Evolutionary conservation across 148 eudicot species (phyloP).

Genomic region (Rhododendron mucronatum): DNA sequence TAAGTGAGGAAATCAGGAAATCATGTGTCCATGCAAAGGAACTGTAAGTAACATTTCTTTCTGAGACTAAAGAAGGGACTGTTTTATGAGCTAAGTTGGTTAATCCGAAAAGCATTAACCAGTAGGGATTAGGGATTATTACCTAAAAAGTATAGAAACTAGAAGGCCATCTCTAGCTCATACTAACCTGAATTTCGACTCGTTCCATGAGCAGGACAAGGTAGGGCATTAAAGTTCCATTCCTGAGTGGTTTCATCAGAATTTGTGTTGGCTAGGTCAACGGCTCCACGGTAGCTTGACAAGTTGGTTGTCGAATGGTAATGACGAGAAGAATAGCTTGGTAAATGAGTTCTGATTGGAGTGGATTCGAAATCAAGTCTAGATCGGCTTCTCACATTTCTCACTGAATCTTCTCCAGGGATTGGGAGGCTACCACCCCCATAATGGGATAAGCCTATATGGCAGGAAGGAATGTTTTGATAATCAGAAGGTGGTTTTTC

Average conservation of each 20-base stretch:
- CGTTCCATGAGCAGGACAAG: slow-evolving; percentile 15
- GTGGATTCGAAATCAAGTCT: slow-evolving; percentile 15
- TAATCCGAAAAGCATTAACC: too few relatives aligned
- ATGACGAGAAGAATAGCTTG: slow-evolving; percentile 19
- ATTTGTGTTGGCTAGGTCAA: slow-evolving; percentile 5
- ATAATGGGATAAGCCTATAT: slow-evolving; percentile 13
- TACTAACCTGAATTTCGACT: slow-evolving; percentile 16
- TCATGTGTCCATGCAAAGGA: not conserved
- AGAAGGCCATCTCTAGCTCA: slow-evolving; percentile 1
- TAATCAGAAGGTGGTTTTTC: slow-evolving; percentile 17
- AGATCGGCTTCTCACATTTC: slow-evolving; percentile 33
- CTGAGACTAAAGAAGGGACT: not conserved
- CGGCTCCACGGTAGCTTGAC: slow-evolving; percentile 7
- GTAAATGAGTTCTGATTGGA: slow-evolving; percentile 13
- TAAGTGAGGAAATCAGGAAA: not conserved
- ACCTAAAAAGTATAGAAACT: not conserved
- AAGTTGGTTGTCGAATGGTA: slow-evolving; percentile 19
- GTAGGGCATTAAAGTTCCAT: slow-evolving; percentile 15
- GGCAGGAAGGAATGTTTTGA: not conserved
- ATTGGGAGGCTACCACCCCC: slow-evolving; percentile 18
- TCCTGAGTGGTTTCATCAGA: slow-evolving; percentile 12
- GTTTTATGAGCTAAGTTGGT: not conserved
- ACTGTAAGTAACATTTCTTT: not conserved
- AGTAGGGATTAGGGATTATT: not conserved
- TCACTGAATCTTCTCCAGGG: slow-evolving; percentile 21